Conservation (phyloP, 2,329 filamentous ascomycete genomes). For the Sporothrix globosa region DNA sequence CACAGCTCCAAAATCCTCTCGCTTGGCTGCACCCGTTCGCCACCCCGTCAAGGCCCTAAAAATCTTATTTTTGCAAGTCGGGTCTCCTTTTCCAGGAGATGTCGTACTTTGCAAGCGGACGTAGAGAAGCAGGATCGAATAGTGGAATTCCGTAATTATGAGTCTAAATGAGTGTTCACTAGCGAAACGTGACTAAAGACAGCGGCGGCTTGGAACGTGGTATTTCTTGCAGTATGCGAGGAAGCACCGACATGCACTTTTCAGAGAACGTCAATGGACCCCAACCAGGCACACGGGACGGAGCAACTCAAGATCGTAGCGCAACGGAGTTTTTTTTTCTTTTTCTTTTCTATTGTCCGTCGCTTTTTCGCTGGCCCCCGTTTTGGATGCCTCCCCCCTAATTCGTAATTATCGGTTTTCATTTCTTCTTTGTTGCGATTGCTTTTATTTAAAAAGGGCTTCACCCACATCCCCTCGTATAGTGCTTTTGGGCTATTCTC, state of each 20-base stretch:
- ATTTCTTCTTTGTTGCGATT: background rate
- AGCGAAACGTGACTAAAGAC: no score
- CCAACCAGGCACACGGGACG: constrained; percentile 6
- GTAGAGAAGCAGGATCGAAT: no score
- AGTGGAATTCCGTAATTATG: constrained; percentile 12
- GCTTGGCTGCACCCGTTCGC: constrained; percentile 7
- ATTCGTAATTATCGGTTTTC: background rate
- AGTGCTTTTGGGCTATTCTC: background rate
- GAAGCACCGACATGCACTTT: no score
- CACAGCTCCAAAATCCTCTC: background rate
- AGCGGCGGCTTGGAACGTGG: no score
- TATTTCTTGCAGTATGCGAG: no score
- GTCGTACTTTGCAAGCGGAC: no score
- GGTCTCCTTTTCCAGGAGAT: background rate
- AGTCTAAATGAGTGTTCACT: background rate
- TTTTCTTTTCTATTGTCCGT: background rate
- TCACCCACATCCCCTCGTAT: background rate
- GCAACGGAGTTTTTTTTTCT: background rate
- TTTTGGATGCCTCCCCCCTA: constrained; percentile 11
- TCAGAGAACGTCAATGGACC: background rate
- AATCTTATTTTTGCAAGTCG: background rate
- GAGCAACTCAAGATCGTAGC: constrained; percentile 10
- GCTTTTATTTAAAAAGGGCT: constrained; percentile 18
- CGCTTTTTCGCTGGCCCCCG: background rate
- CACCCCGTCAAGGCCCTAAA: background rate